Base-by-base conservation (phyloP, 176 grass and related monocot genomes). In the Oryza meridionalis region DNA sequence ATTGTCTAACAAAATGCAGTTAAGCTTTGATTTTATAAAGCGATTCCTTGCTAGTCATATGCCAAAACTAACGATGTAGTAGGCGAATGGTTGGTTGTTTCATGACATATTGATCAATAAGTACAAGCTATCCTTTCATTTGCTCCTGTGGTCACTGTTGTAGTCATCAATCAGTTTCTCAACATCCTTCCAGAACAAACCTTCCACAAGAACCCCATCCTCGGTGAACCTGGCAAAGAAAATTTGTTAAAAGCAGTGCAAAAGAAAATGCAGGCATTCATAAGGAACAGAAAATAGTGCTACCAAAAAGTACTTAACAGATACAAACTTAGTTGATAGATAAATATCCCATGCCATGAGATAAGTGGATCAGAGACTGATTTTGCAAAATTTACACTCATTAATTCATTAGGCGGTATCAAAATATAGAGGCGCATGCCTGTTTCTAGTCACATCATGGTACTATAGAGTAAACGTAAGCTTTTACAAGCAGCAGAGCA, bases 171-270 rank as follows among this genome's bases (percentile, higher is more conserved):
- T 84, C 33, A 97, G 88, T 64, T 80, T 97, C 88, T 89, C 90
- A 19, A 94, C 92, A 77, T 97, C 92, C 84, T 97, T 97, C 92
- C 90, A 93, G 88, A 97, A 93, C 13, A 97, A 73, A 35, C 95
- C 92, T 90, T 97, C 95, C 84, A 90, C 95, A 53, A 97, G 92
- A 74, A 91, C 79, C 11, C 95, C 95, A 51, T 97, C 95, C 63
- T 94, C 93, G 3, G 92, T 97, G 75, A 97, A 93, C 95, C 95
- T 97, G 81, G 14, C 1, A 65, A 79, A 69, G 14, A 74, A 4
- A 49, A 1, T 5, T 6, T 47, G 44, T 88, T 59, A 77, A 72
- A 9, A 79, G 45, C 35, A 45, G 47, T 33, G 40, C 49, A 67
- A 77, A 21, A 0, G 7, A 1, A 61, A 61, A 9, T 22, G 21